Conservation (phyloP, 2,329 filamentous ascomycete species). For the Aspergillus proliferans region DNA sequence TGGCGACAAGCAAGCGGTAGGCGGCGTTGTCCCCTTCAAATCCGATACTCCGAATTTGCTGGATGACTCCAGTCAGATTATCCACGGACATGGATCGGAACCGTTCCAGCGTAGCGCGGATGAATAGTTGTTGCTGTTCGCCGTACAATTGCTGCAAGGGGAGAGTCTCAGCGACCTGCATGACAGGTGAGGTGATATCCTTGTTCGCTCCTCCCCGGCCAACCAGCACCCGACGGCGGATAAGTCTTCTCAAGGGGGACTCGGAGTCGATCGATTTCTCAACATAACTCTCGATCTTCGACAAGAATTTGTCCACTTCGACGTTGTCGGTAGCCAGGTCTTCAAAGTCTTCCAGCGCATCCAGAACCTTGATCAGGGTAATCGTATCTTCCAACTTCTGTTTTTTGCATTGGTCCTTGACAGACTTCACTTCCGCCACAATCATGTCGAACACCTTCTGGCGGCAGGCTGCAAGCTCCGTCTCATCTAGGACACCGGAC, state of each 20-base stretch:
- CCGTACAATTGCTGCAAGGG: conserved; percentile 31
- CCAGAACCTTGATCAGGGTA: conserved; percentile 31
- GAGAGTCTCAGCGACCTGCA: conserved; percentile 31
- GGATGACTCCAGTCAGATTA: conserved; percentile 24
- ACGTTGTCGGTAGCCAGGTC: conserved; percentile 28
- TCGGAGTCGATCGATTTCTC: conserved; percentile 28
- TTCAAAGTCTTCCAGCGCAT: conserved; percentile 35
- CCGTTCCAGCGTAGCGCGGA: conserved; percentile 28
- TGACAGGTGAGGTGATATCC: conserved; percentile 21
- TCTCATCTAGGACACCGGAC: conserved; percentile 20
- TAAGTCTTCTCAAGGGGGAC: conserved; percentile 21
- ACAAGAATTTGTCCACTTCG: conserved; percentile 30
- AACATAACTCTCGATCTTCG: conserved; percentile 31
- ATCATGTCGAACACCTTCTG: conserved; percentile 29
- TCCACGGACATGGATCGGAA: conserved; percentile 29
- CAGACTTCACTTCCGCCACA: conserved; percentile 28
- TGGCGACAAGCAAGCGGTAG: conserved; percentile 31
- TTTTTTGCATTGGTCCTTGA: conserved; percentile 31
- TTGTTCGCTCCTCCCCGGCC: conserved; percentile 21
- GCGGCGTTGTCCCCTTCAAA: conserved; percentile 22
- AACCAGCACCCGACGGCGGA: conserved; percentile 30
- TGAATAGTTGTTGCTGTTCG: conserved; percentile 32
- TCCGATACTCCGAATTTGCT: conserved; percentile 24
- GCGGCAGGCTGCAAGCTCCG: conserved; percentile 27
- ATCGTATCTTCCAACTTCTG: conserved; percentile 27